Base-by-base conservation (phyloP, 2,329 filamentous ascomycete species). In the Monilinia laxa region DNA sequence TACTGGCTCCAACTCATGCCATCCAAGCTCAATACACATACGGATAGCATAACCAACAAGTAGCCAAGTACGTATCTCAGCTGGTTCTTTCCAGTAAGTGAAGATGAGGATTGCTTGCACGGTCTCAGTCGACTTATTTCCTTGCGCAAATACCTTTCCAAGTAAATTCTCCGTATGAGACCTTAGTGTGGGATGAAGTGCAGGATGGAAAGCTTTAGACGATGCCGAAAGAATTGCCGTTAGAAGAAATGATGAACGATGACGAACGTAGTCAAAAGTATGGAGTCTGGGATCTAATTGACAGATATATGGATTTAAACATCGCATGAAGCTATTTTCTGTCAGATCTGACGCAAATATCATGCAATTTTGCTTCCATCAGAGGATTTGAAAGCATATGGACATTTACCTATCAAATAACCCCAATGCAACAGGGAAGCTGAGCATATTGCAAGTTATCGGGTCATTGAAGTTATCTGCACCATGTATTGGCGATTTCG, bases 81-180 rank as follows among this genome's bases (percentile, higher is more conserved):
- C 76, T 3, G 78, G 77, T 52, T 80, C 77, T 69, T 80, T 81
- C 78, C 78, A 80, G 68, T 79, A 79, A 2, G 79, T 80, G 7
- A 78, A 66, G 11, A 79, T 70, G n/a, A 78, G 70, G 11, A 80
- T 76, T 0, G 76, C 78, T 66, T 80, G 79, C 1, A 78, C 77
- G 9, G 76, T 76, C 62, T 80, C 79, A 2, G 74, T 71, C 0
- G 78, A 80, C 56, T 80, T 80, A 1, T 67, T 69, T 20, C 78
- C 79, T 2, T 70, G 69, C 3, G 73, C 69, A 52, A 80, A 77
- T 14, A 69, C 71, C 11, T 76, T 69, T 9, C 71, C 68, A 11
- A 78, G 71, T 4, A 78, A 66, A 25, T 71, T 70, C 55, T 80
- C 77, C 18, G 75, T 70, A 65, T 77, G 76, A 1, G 72, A 69